Evolutionary conservation across 768 basidiomycete species (phyloP), one percentile per base, ranked within the genome.

Genomic region (Cystofilobasidium bisporidii): DNA sequence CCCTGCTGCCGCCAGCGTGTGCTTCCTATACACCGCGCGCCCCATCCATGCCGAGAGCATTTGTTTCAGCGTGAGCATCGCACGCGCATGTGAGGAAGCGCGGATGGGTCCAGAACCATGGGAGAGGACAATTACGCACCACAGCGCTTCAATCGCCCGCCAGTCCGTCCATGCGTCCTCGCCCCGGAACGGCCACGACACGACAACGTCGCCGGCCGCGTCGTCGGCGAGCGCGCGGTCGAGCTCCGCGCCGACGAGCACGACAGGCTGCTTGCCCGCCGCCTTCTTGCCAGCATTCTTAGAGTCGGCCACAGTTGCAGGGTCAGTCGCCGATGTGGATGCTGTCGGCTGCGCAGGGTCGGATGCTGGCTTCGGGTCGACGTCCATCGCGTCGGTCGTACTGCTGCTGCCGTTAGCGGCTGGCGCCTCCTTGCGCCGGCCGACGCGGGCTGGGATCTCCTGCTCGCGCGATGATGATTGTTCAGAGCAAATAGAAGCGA

Each of bases 61-160:
- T n/a, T n/a, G n/a, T n/a, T n/a, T n/a, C n/a, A n/a, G n/a, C n/a
- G n/a, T n/a, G n/a, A n/a, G n/a, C n/a, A n/a, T n/a, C n/a, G n/a
- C n/a, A n/a, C n/a, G n/a, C n/a, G n/a, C n/a, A n/a, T n/a, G n/a
- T n/a, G n/a, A n/a, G n/a, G n/a, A n/a, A n/a, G n/a, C n/a, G n/a
- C n/a, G n/a, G n/a, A n/a, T n/a, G n/a, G n/a, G n/a, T n/a, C n/a
- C n/a, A 53, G 4, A 18, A 53, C 1, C n/a, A 28, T 26, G 40
- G 32, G 36, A 9, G 28, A 22, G 26, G 33, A 14, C 15, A 26
- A 24, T 4, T 30, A 78, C 85, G 60, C 75, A 91, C 91, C 91
- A 91, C 61, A 96, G 80, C 0, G 90, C 92, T 75, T 94, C 91
- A 22, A 89, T 87, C 71, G 90, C 89, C 24, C 80, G 81, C 85